Conservation (phyloP, 306 rosid genomes). For the Spatholobus suberectus region DNA sequence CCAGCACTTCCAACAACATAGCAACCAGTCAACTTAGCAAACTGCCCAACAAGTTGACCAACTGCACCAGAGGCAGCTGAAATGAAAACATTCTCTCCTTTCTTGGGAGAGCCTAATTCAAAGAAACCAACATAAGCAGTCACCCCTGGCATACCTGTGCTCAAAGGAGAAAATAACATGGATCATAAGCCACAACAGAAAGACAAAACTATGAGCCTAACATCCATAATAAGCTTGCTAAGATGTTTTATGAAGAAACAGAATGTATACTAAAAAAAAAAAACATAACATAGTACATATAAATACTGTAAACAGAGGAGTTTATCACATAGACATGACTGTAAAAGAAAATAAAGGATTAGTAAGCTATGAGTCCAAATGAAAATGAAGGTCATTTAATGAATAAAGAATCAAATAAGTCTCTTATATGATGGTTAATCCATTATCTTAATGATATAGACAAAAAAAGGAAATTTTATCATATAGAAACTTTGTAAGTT, state of each 20-base stretch:
- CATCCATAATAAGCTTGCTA: background rate
- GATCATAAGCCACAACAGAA: background rate
- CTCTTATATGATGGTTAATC: background rate
- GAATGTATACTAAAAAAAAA: background rate
- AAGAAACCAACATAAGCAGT: conserved; percentile 39
- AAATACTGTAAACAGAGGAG: too few relatives aligned
- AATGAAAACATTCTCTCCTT: conserved; percentile 37
- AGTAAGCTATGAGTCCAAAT: too few relatives aligned
- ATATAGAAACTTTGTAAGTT: conserved; percentile 8
- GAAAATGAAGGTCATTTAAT: too few relatives aligned
- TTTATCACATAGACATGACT: too few relatives aligned
- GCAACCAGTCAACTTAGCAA: conserved; percentile 34
- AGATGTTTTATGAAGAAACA: background rate
- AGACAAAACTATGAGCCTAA: background rate
- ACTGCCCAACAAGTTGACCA: conserved; percentile 21
- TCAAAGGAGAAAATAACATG: background rate
- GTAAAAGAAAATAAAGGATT: too few relatives aligned
- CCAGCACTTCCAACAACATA: conserved; percentile 44
- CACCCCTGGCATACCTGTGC: conserved; percentile 37
- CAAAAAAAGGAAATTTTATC: background rate
- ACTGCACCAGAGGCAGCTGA: conserved; percentile 40
- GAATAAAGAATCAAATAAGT: too few relatives aligned
- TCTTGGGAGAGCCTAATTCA: conserved; percentile 27
- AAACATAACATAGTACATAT: too few relatives aligned
- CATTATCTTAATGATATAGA: background rate